phyloP scores from a whole-genome alignment of 176 grass and related monocot genomes.

The Ensete ventricosum region DNA sequence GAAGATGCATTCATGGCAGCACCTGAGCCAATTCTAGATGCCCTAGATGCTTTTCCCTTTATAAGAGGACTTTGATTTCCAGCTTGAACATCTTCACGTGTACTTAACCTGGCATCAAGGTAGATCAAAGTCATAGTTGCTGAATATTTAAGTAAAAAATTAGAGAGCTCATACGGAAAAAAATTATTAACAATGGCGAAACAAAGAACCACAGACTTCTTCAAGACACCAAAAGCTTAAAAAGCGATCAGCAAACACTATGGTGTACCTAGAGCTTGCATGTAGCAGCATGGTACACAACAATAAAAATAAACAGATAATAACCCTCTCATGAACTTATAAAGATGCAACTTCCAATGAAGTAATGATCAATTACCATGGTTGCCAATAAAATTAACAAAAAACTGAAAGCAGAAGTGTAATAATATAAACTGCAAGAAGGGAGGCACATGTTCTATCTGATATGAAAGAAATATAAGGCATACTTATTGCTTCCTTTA shows the following conservation, averaged over 20 bases:
- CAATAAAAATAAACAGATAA: neutral
- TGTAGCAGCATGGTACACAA: neutral
- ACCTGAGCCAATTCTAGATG: slow-evolving; percentile 43
- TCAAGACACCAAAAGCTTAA: neutral
- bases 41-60: slow-evolving; percentile 81
- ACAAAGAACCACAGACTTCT: too few relatives aligned
- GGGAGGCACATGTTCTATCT: neutral
- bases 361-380: too few relatives aligned
- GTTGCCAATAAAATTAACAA: too few relatives aligned
- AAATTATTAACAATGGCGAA: neutral
- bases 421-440: neutral
- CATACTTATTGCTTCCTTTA: slow-evolving; percentile 78
- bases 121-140: slow-evolving; percentile 13
- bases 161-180: slow-evolving; percentile 10
- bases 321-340: neutral
- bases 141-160: slow-evolving; percentile 17
- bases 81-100: slow-evolving; percentile 49
- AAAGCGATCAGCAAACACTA: neutral
- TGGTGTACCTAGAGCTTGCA: neutral
- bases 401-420: too few relatives aligned
- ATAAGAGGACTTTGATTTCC: slow-evolving; percentile 39
- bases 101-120: slow-evolving; percentile 30
- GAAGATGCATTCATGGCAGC: slow-evolving; percentile 45
- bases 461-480: slow-evolving; percentile 3
- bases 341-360: neutral